These are phyloP conservation scores for Melaleuca alternifolia DNA, from an alignment of 345 rosid species.

Conservation along the genomic window DNA sequence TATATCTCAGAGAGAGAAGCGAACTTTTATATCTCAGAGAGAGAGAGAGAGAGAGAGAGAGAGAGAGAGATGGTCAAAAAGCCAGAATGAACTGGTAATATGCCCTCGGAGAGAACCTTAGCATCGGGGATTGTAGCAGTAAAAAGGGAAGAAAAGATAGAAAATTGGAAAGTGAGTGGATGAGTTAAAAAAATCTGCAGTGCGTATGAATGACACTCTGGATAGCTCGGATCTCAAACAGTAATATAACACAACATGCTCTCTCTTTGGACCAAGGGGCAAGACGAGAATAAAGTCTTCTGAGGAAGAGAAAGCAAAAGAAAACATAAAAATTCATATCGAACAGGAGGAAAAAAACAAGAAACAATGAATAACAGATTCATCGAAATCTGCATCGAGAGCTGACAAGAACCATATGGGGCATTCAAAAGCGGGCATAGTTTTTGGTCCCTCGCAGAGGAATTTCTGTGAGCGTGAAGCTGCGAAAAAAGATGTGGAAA, in stretches of 20 bases:
- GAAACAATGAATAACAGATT: not conserved
- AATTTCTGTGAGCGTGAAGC: slow-evolving; percentile 5
- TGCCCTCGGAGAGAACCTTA: slow-evolving; percentile 1
- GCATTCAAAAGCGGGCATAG: not conserved
- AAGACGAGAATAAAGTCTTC: not conserved
- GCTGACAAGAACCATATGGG: slow-evolving; percentile 16
- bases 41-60: not conserved
- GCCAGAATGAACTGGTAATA: not conserved
- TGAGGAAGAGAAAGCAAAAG: not conserved
- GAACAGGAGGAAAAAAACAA: not conserved
- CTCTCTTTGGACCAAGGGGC: slow-evolving; percentile 14
- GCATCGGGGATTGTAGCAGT: slow-evolving; percentile 18
- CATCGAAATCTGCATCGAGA: slow-evolving; percentile 13
- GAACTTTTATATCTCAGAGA: no score
- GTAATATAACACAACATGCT: not conserved
- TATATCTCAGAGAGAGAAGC: not conserved
- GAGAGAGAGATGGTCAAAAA: not conserved
- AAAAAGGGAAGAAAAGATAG: not conserved
- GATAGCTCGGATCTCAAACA: slow-evolving; percentile 49
- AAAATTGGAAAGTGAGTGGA: not conserved
- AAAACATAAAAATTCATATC: not conserved
- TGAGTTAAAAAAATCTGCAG: slow-evolving; percentile 10
- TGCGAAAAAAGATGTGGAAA: slow-evolving; percentile 19
- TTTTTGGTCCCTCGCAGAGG: not conserved
- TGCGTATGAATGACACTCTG: slow-evolving; percentile 32